Evolutionary conservation across 805 yeast genomes (phyloP), one percentile per base, ranked within the genome.

Genomic region (Starmerella vaccinii): DNA sequence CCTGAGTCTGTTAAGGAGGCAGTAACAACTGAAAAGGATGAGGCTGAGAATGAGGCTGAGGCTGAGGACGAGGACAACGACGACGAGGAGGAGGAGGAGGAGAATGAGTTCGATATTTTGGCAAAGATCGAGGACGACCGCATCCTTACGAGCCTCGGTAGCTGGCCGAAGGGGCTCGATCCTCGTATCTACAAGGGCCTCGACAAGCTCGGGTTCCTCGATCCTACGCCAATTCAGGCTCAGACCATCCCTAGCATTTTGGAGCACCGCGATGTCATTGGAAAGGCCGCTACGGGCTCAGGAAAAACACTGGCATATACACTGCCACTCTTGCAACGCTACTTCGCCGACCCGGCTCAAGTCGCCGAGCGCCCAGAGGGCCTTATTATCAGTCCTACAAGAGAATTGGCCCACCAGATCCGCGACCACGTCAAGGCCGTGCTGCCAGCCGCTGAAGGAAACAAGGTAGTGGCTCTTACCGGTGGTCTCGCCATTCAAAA

Each of bases 261-360:
- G 13, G 71, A 72, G 26, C 94, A 89, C 5, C 74, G 72, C 32
- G 97, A 92, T 67, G 77, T 92, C 4, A 80, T 92, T 57, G 98
- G 98, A 49, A 92, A 90, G 63, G 98, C 98, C 15, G 82, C 92
- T 10, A 92, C 98, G 1, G 98, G 98, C 65, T 85, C 95, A 1
- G 98, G 98, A 73, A 92, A 92, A 64, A 92, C 98, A 0, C 71
- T 89, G 51, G 99, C 98, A 0, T 92, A 86, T 65, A 96, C 96
- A 42, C 77, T 92, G 24, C 97, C 98, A 9, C 81, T 94, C 26
- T 65, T 92, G 53, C 95, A 90, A 73, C 52, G 75, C 77, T 52
- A 59, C 79, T 18, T 50, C 22, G 35, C 42, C 58, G 15, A 64
- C 65, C 54, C 53, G 15, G 49, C 39, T 40, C 32, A 15, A 1